These are phyloP conservation scores for Ceratocystis albifundus DNA, from an alignment of 2,329 filamentous ascomycete species.

Conservation along the genomic window DNA sequence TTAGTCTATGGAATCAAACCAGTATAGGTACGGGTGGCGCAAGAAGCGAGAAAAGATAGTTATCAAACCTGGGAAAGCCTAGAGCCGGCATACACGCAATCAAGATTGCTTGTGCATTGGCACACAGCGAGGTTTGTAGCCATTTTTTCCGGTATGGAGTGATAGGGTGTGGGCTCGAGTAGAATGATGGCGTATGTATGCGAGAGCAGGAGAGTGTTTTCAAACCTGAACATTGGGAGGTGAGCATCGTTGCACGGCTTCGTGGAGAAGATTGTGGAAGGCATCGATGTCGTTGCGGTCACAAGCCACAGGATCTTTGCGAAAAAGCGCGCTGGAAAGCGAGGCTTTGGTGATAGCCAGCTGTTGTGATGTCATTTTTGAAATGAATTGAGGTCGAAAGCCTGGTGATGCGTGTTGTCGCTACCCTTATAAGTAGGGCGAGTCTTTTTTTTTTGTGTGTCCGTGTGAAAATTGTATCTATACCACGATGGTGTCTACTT, in stretches of 20 bases:
- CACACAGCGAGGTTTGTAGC: neutral
- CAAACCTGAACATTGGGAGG: conserved; percentile 82
- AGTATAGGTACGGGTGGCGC: neutral
- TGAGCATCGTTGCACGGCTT: conserved; percentile 59
- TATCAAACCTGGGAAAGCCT: conserved; percentile 24
- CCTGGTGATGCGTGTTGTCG: neutral
- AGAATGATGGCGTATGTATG: conserved; percentile 19
- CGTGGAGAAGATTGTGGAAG: conserved; percentile 55
- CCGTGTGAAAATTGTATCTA: neutral
- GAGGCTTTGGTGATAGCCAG: conserved; percentile 68
- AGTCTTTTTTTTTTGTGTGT: conserved; percentile 1
- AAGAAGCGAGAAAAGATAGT: conserved; percentile 24
- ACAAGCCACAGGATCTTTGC: conserved; percentile 59
- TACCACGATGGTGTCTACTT: neutral
- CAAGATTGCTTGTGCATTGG: conserved; percentile 12
- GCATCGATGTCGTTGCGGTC: conserved; percentile 56
- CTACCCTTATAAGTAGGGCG: neutral
- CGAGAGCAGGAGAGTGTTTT: conserved; percentile 30
- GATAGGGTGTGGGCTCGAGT: neutral
- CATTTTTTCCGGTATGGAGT: neutral
- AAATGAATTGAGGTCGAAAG: neutral
- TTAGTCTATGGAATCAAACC: conserved; percentile 29
- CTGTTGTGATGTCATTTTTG: conserved; percentile 44
- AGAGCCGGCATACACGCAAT: conserved; percentile 8
- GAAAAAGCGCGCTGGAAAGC: conserved; percentile 61